A percentile compares a stretch with the other conserved stretches of the same genome.
phyloP scores from a whole-genome alignment of 1,139 yeast genomes.

The Arxiozyma telluris region DNA sequence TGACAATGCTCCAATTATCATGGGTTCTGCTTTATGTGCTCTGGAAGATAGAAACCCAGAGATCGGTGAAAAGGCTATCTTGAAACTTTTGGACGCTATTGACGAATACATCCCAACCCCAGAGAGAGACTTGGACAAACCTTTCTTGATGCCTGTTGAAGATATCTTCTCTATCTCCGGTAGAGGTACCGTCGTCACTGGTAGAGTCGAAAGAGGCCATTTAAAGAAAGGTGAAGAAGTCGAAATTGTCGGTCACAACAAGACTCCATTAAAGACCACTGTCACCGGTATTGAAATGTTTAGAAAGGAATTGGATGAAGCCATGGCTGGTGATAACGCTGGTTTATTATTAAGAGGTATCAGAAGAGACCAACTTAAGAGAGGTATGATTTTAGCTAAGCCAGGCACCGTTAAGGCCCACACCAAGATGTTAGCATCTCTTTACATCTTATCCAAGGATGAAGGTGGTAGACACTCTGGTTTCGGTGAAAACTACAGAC shows the following conservation, averaged over 20 bases:
- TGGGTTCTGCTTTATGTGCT: conserved; percentile 99
- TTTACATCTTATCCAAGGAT: conserved; percentile 87
- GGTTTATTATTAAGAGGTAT: conserved; percentile 97
- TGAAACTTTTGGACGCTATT: conserved; percentile 79
- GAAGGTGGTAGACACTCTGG: conserved; percentile 99
- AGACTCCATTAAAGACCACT: conserved; percentile 80
- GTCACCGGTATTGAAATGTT: conserved; percentile 99
- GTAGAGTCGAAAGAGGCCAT: conserved; percentile 97
- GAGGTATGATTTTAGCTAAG: conserved; percentile 97
- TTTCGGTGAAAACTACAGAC: conserved; percentile 94
- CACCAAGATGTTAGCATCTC: conserved; percentile 87
- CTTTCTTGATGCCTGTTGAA: conserved; percentile 95
- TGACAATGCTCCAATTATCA: conserved; percentile 93
- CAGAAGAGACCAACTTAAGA: conserved; percentile 90
- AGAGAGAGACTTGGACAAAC: conserved; percentile 87
- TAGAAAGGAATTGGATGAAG: conserved; percentile 95
- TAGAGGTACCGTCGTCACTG: conserved; percentile 98
- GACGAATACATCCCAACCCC: conserved; percentile 97
- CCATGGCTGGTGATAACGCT: conserved; percentile 99
- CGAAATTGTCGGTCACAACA: conserved; percentile 89
- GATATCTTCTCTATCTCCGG: conserved; percentile 97
- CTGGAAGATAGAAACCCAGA: conserved; percentile 82
- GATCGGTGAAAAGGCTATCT: conserved; percentile 81
- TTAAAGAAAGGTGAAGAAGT: conserved; percentile 97
- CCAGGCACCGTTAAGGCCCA: conserved; percentile 90